Evolutionary conservation across 169 alveolate species (phyloP), one percentile per base, ranked within the genome.

Genomic region (Hammondia hammondi): DNA sequence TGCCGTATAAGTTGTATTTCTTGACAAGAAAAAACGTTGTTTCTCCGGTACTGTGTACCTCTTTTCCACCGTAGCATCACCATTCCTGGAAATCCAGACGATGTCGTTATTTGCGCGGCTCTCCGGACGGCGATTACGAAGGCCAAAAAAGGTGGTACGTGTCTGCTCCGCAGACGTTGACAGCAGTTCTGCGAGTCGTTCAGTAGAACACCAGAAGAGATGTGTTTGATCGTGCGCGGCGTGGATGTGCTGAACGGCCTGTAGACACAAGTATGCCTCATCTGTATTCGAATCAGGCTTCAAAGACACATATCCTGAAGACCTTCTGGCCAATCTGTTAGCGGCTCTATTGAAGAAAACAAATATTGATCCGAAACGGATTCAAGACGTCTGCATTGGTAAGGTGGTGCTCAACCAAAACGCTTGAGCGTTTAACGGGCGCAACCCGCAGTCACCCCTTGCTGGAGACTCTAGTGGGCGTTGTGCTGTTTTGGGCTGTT

Each of bases 101-200:
- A 98, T 92, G 98, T 98, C 52, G 98, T 98, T 71, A 97, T 98
- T 61, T 98, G 98, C 96, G 96, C 98, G 84, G 98, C 98, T 46
- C 97, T 98, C 82, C 98, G 99, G 94, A 98, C 99, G 46, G 98
- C 99, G 32, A 91, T 98, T 81, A 95, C 98, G 85, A 97, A 97
- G 96, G 98, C 98, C 32, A 97, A 97, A 85, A 96, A 95, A 94
- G 98, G 98, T 35, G 97, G 96, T 35, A 91, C 29, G 32, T 43
- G 2, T 39, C 24, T 14, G 39, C 35, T 21, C 14, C 32, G 57
- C 21, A 27, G 77, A 67, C n/a, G 77, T 17, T 27, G 32, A 57
- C 71, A 21, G 43, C 61, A 17, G 57, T 67, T 57, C 12, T 14
- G 24, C 4, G 43, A n/a, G 57, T n/a, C 17, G 12, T n/a, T 9